Evolutionary conservation across 208 protist species (phyloP).

Genomic region (Trypanosoma brucei): DNA sequence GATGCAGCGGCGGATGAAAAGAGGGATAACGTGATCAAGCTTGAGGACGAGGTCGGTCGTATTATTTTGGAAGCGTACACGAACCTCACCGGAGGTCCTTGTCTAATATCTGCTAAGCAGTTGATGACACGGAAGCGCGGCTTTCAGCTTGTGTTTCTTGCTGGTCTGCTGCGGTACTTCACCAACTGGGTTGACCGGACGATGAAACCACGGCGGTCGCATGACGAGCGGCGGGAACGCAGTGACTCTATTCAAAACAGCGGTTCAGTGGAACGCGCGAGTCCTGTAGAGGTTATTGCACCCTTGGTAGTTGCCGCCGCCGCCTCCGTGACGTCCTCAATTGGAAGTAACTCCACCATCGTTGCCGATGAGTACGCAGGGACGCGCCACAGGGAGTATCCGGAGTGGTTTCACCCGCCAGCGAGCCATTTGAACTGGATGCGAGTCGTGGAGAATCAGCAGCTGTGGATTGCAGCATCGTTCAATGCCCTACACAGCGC

Average conservation of each 20-base stretch:
- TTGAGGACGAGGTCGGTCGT: constrained; percentile 24
- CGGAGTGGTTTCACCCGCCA: constrained; percentile 60
- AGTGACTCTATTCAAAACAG: not conserved
- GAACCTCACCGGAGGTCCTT: constrained; percentile 46
- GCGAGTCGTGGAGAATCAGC: constrained; percentile 45
- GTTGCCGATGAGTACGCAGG: constrained; percentile 2
- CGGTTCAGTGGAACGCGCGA: not conserved
- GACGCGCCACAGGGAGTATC: constrained; percentile 30
- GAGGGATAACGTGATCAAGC: not conserved
- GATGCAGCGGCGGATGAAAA: not conserved
- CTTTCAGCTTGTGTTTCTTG: constrained; percentile 55
- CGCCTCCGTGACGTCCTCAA: not conserved
- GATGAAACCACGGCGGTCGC: constrained; percentile 26
- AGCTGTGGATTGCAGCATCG: constrained; percentile 62
- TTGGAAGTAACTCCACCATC: not conserved
- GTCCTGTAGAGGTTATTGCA: not conserved
- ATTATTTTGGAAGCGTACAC: constrained; percentile 61
- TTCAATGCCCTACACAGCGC: constrained; percentile 69
- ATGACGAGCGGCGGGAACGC: not conserved
- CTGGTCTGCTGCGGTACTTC: constrained; percentile 63
- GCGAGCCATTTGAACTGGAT: constrained; percentile 46
- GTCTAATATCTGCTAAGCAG: constrained; percentile 49
- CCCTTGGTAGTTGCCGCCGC: not conserved
- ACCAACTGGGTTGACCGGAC: constrained; percentile 61
- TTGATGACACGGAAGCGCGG: constrained; percentile 42